Conservation (phyloP, 2,329 filamentous ascomycete species). For the Colletotrichum sp. region DNA sequence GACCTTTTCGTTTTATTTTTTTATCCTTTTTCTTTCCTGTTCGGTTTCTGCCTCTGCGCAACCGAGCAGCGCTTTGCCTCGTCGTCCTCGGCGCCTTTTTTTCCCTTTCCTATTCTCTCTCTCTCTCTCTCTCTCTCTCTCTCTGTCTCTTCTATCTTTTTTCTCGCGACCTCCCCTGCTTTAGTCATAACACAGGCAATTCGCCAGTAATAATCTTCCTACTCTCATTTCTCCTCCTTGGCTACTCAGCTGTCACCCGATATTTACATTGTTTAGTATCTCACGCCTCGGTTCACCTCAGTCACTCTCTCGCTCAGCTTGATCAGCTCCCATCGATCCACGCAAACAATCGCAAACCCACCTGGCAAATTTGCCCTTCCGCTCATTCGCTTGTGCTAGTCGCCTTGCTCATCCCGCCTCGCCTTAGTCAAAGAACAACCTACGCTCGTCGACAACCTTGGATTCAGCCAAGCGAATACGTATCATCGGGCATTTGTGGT, state of each 20-base stretch:
- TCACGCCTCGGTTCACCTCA: background rate
- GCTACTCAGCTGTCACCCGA: background rate
- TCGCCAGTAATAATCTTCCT: background rate
- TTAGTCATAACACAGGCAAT: background rate
- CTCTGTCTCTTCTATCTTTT: background rate
- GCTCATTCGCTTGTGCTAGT: background rate
- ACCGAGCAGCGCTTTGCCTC: constrained; percentile 5
- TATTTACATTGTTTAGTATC: background rate
- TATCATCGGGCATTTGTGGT: background rate
- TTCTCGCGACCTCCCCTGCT: background rate
- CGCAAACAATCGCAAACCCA: background rate
- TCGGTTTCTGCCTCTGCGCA: background rate
- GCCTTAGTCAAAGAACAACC: background rate
- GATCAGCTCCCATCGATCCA: background rate
- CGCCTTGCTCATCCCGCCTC: background rate
- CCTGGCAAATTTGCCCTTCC: background rate
- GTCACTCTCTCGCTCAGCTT: constrained; percentile 2
- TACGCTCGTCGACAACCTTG: background rate
- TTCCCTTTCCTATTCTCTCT: background rate
- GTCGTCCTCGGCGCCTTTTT: constrained; percentile 11
- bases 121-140: background rate
- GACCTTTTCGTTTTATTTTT: constrained; percentile 7
- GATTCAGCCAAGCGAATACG: background rate
- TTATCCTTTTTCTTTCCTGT: constrained; percentile 8
- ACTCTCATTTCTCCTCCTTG: background rate